Conservation (phyloP, 257 asterid species). For the Primulina huaijiensis region DNA sequence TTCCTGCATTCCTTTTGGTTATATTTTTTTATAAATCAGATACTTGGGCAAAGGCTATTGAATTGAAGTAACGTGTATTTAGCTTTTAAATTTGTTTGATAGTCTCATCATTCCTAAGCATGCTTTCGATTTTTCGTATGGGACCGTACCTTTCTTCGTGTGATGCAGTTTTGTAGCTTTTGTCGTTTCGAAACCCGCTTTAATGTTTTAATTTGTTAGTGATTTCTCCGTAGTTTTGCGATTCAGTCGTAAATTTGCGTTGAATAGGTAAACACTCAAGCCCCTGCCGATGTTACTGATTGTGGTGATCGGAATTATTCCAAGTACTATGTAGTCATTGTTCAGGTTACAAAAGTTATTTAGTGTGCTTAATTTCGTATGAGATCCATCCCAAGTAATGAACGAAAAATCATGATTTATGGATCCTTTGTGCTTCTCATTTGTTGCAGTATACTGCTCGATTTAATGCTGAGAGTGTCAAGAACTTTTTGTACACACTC, state of each 20-base stretch:
- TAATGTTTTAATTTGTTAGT: conserved; percentile 2
- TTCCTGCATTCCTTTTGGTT: conserved; percentile 6
- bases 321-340: conserved; percentile 78
- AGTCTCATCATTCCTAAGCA: not conserved
- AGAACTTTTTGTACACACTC: conserved; percentile 66
- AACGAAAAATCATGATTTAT: conserved; percentile 2
- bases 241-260: conserved; percentile 2
- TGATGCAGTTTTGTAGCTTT: too few species aligned
- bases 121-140: not conserved
- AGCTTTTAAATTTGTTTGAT: not conserved
- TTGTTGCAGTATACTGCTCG: conserved; percentile 78
- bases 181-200: too few species aligned
- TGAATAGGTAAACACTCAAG: conserved; percentile 83
- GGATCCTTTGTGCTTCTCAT: conserved; percentile 7
- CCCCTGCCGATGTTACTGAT: conserved; percentile 70
- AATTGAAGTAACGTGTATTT: not conserved
- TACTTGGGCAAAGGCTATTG: not conserved
- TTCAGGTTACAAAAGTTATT: conserved; percentile 54
- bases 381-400: not conserved
- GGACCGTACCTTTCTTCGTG: too few species aligned
- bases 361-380: not conserved
- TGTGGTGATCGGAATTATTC: conserved; percentile 75
- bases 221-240: conserved; percentile 5
- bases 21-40: too few species aligned
- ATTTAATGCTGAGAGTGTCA: conserved; percentile 84